Percentiles rank a stretch among this genome's conserved stretches.
phyloP scores from a whole-genome alignment of 169 alveolate genomes.

The Fabrea salina region DNA sequence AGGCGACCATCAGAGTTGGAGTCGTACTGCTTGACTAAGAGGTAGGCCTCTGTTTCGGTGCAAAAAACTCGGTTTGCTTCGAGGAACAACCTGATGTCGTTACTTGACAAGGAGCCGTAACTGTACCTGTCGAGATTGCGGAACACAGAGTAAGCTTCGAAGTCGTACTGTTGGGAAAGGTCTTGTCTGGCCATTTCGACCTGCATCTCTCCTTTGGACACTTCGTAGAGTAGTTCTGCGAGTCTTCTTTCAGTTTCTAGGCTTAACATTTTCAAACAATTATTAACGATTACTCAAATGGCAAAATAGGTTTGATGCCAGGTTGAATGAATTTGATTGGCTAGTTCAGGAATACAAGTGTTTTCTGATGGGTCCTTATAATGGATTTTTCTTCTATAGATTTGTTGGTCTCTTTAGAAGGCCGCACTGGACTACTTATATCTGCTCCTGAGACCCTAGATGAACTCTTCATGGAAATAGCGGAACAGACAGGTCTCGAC shows the following conservation, averaged over 20 bases:
- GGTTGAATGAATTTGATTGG: too few species aligned
- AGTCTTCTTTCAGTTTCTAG: constrained; percentile 36
- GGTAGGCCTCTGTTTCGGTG: constrained; percentile 13
- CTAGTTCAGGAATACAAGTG: too few species aligned
- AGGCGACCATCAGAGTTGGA: constrained; percentile 15
- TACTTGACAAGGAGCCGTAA: not conserved
- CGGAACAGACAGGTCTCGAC: not conserved
- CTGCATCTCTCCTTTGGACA: constrained; percentile 20
- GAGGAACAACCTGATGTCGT: not conserved
- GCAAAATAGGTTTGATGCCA: too few species aligned
- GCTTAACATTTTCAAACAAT: not conserved
- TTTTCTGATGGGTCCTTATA: constrained; percentile 6
- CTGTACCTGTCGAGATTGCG: not conserved
- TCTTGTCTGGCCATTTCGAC: not conserved
- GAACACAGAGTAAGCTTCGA: constrained; percentile 30
- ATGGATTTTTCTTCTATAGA: not conserved
- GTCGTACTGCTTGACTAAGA: constrained; percentile 30
- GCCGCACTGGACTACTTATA: not conserved
- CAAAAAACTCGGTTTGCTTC: not conserved
- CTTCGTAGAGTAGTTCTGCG: constrained; percentile 13
- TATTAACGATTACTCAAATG: too few species aligned
- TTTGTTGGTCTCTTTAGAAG: not conserved
- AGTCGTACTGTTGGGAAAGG: constrained; percentile 31
- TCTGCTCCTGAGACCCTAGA: not conserved
- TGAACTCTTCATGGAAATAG: not conserved